Base-by-base conservation (phyloP, 177 flowering plant genomes). In the Vitis hybrid region DNA sequence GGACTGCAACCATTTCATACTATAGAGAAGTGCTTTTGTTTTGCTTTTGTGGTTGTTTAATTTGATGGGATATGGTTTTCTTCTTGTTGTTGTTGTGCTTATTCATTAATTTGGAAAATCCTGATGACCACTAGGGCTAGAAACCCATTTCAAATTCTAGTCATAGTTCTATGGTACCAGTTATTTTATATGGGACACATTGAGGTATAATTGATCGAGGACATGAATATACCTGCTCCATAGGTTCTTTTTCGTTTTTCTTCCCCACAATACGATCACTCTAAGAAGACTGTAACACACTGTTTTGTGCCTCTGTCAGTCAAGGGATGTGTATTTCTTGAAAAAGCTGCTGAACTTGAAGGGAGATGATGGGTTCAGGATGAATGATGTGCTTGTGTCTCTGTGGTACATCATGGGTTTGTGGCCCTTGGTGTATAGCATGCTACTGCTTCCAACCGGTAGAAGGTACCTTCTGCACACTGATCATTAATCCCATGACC, bases 391-490 rank as follows among this genome's bases (percentile, higher is more conserved):
- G 61, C 85, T 95, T 18, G 91, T 92, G 21, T 83, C 93, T 27
- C 72, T 88, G 17, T 95, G 97, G 97, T 87, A 95, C 77, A 83
- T 95, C 67, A 92, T 93, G 98, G 99, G 97, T 17, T 74, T 95
- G 71, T 95, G 96, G 97, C 98, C 99, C 11, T 60, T 93, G 48
- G 81, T 88, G 2, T 95, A 92, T 68, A 80, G 86, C 77, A 90
- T 91, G 99, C 84, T 95, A 56, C 84, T 93, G 68, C 83, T 92
- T 73, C 99, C 98, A 24, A 80, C 88, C 32, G 97, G 86, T 63
- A 84, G 94, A 91, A 93, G 99, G 99, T 92, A 79, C 5, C 15
- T 59, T 59, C 32, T 58, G 5, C 7, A 30, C 11, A 51, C 60
- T 49, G 20, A 52, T 53, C 18, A 48, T 18, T n/a, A 61, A 54